Evolutionary conservation across 441 rosid species (phyloP), one percentile per base, ranked within the genome.

Genomic region (Pelargonium australe): DNA sequence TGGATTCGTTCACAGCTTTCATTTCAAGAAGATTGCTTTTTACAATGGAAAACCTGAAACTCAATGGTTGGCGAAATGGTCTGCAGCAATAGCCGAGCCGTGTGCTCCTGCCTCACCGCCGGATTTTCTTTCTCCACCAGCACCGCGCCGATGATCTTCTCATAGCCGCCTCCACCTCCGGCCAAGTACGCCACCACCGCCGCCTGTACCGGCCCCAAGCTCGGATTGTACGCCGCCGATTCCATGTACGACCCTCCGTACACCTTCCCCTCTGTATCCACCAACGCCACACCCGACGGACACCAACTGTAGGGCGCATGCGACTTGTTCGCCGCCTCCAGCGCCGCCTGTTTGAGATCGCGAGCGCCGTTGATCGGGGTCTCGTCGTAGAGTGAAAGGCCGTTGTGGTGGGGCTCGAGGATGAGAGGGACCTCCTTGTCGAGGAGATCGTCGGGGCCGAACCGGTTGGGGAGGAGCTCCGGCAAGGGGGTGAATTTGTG

Each of bases 221-320:
- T 94, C 4, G 98, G 98, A 68, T 89, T 94, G 77, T 84, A 82
- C n/a, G 98, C 97, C 4, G 95, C 98, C 2, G 98, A 94, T 76
- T 94, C 98, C 85, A 74, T 78, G 58, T 94, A 94, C 67, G 90
- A 85, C n/a, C 97, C 98, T 45, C 78, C 76, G 63, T 85, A 91
- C 44, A 94, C 79, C 75, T 73, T 88, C 63, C 98, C 98, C 9
- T 85, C 91, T 7, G 79, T 72, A 66, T 91, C 97, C 83, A 82
- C 70, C 75, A 91, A 40, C 71, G 92, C 88, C 63, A 86, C 85
- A 55, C 98, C 98, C 34, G 98, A 94, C 14, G 96, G 96, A 78
- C 96, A 89, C 28, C 61, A 71, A 58, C 95, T 91, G 74, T 91
- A 94, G 55, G 97, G 97, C 28, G 96, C 92, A 74, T 89, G 90